Conservation (phyloP, 2,329 filamentous ascomycete genomes). For the Septoria linicola region DNA sequence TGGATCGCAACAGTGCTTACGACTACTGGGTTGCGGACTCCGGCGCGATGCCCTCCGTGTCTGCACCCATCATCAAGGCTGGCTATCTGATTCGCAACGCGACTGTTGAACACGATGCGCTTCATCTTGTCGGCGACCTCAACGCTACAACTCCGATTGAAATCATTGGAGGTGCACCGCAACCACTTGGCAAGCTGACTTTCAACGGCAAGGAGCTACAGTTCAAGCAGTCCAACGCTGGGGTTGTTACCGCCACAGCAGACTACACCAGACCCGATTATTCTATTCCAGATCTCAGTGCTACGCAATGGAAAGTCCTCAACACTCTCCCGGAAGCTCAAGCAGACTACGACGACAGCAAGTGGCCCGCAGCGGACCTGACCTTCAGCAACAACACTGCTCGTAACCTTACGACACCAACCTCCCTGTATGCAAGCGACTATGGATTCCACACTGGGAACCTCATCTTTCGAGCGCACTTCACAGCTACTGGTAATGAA, state of each 20-base stretch:
- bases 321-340: slow-evolving; percentile 70
- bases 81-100: slow-evolving; percentile 65
- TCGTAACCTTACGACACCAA: slow-evolving; percentile 59
- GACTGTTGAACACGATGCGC: slow-evolving; percentile 52
- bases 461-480: slow-evolving; percentile 68
- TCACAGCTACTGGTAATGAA: slow-evolving; percentile 63
- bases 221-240: slow-evolving; percentile 33
- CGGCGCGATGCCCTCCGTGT: slow-evolving; percentile 37
- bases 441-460: slow-evolving; percentile 72
- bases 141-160: slow-evolving; percentile 68
- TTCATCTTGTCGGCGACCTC: slow-evolving; percentile 68
- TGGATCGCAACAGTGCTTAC: slow-evolving; percentile 66
- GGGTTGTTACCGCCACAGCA: slow-evolving; percentile 54
- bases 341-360: slow-evolving; percentile 64
- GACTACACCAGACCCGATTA: slow-evolving; percentile 53
- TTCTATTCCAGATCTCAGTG: slow-evolving; percentile 57
- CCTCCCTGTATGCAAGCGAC: slow-evolving; percentile 64
- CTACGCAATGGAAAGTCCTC: slow-evolving; percentile 65
- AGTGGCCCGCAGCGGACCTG: slow-evolving; percentile 63
- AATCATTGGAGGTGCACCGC: slow-evolving; percentile 62
- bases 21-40: slow-evolving; percentile 66
- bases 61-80: slow-evolving; percentile 59
- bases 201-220: slow-evolving; percentile 57
- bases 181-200: slow-evolving; percentile 53
- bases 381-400: slow-evolving; percentile 61